Evolutionary conservation across 2,329 filamentous ascomycete species (phyloP), one percentile per base, ranked within the genome.

Genomic region (Aspergillus sp.): DNA sequence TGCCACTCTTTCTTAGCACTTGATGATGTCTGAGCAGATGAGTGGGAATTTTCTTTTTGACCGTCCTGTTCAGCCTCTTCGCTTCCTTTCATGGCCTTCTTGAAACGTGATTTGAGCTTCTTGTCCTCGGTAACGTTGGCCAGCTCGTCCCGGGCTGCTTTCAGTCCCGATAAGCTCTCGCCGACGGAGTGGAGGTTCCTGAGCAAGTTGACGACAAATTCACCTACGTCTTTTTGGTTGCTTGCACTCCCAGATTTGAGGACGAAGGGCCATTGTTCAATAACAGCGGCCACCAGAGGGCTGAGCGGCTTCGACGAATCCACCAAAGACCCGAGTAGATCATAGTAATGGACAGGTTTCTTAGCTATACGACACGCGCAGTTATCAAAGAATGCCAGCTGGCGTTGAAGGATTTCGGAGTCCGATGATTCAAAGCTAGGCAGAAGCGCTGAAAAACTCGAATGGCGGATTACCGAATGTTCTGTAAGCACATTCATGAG

Each of bases 311-410:
- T 65, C 21, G 46, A 64, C n/a, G 69, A 61, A n/a, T 74, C 65
- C 17, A 71, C 63, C 2, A 77, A 64, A 44, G 79, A 72, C 54
- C 76, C 71, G 58, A 74, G 64, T 2, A 83, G 63, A 41, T 85
- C 81, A 60, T 95, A 89, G 27, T 95, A 85, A 67, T 96, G 96
- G 68, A 96, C 88, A 0, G 91, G 90, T 23, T 88, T 88, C 56
- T 83, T 86, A 15, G 87, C 87, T 64, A 90, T 90, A 23, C 93
- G 85, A 31, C 85, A 86, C 52, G 90, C 80, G 72, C 91, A 96
- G 61, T 96, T 92, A 68, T 97, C 93, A 24, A 97, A 72, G 68
- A 95, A 96, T 76, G 90, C 89, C 1, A 92, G 58, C 56, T 75
- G 73, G 3, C 64, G 61, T n/a, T 67, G 64, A 11, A 76, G 63